These are phyloP conservation scores for Penstemon eatonii DNA, from an alignment of 257 asterid genomes.

Conservation along the genomic window DNA sequence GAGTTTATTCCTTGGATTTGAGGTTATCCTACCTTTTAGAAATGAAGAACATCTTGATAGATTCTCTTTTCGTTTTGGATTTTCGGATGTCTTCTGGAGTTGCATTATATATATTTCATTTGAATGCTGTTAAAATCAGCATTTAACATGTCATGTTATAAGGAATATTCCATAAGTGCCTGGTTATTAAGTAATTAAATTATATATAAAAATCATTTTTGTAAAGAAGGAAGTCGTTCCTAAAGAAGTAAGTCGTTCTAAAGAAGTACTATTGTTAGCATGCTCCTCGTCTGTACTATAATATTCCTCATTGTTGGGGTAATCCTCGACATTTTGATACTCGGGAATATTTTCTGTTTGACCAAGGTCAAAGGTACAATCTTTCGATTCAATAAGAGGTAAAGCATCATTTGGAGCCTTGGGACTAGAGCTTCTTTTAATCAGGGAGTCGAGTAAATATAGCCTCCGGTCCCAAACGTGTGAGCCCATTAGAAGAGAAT, in stretches of 20 bases:
- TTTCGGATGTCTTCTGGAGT: too few relatives aligned
- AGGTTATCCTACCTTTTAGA: neutral
- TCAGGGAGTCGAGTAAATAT: slow-evolving; percentile 54
- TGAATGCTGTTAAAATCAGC: too few relatives aligned
- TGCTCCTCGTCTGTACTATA: slow-evolving; percentile 27
- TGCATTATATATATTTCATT: too few relatives aligned
- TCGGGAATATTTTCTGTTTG: slow-evolving; percentile 39
- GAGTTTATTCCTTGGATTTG: neutral
- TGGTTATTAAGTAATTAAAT: too few relatives aligned
- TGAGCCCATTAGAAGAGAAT: slow-evolving; percentile 63
- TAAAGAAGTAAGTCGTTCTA: slow-evolving; percentile 54
- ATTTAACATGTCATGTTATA: too few relatives aligned
- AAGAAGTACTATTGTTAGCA: slow-evolving; percentile 29
- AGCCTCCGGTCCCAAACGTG: slow-evolving; percentile 74
- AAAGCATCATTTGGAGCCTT: slow-evolving; percentile 39
- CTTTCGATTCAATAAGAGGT: slow-evolving; percentile 30
- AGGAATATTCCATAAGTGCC: too few relatives aligned
- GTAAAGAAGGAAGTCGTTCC: too few relatives aligned
- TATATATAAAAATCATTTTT: too few relatives aligned
- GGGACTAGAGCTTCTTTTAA: slow-evolving; percentile 42
- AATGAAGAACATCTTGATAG: too few relatives aligned
- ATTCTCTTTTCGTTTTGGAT: too few relatives aligned
- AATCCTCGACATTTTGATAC: slow-evolving; percentile 35
- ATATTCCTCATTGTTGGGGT: neutral
- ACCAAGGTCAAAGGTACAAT: slow-evolving; percentile 34